Evolutionary conservation across 768 basidiomycete species (phyloP).

Genomic region (Mycena galopus): DNA sequence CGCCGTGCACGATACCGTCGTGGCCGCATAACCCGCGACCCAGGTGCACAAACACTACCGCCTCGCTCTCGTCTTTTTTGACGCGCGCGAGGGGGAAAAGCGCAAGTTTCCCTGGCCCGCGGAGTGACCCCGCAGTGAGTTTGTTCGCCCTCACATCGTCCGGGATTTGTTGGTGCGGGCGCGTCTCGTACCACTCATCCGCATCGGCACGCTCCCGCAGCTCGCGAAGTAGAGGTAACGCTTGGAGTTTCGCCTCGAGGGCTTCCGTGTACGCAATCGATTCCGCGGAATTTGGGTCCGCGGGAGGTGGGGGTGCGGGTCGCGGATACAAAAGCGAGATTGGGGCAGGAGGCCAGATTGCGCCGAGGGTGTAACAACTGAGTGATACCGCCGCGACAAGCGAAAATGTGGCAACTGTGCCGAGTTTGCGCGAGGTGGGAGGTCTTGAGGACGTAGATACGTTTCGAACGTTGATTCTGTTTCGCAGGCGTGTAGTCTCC

Average conservation of each 20-base stretch:
- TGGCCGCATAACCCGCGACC: slow-evolving; percentile 92
- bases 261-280: slow-evolving; percentile 68
- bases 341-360: slow-evolving; percentile 77
- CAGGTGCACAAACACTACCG: slow-evolving; percentile 79
- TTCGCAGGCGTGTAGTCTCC: background rate
- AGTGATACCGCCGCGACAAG: slow-evolving; percentile 49
- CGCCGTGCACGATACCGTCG: slow-evolving; percentile 96
- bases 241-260: slow-evolving; percentile 80
- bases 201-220: slow-evolving; percentile 65
- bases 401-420: slow-evolving; percentile 35
- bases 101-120: slow-evolving; percentile 90
- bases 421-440: background rate
- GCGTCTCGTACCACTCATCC: slow-evolving; percentile 79
- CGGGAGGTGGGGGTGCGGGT: slow-evolving; percentile 77
- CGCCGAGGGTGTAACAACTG: slow-evolving; percentile 66
- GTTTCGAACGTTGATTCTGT: background rate
- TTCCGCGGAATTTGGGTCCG: slow-evolving; percentile 66
- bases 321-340: slow-evolving; percentile 83
- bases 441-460: background rate
- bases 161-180: slow-evolving; percentile 79
- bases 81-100: slow-evolving; percentile 83
- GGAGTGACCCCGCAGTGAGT: slow-evolving; percentile 86
- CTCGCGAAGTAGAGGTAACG: slow-evolving; percentile 66
- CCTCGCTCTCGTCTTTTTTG: slow-evolving; percentile 81
- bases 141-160: slow-evolving; percentile 77